A percentile compares a stretch with the other conserved stretches of the same genome.
These are phyloP conservation scores for Brassica juncea DNA, from an alignment of 345 rosid species.

Conservation along the genomic window DNA sequence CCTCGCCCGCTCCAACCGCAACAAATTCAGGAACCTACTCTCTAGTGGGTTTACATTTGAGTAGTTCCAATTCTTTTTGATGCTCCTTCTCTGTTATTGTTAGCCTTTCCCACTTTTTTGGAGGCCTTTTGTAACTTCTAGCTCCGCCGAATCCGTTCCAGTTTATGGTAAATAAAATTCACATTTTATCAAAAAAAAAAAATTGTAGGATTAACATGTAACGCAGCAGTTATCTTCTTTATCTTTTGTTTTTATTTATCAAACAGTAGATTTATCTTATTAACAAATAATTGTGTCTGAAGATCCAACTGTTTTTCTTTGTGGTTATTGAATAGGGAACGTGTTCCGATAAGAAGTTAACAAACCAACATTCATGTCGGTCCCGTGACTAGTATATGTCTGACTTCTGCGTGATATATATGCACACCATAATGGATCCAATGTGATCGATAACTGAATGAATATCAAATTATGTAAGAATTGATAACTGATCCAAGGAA, in stretches of 20 bases:
- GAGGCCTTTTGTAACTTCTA: no score
- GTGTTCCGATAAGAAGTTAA: slow-evolving; percentile 34
- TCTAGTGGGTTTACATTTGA: no score
- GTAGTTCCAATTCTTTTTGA: no score
- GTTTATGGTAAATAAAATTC: no score
- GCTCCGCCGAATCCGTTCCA: no score
- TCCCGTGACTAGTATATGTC: slow-evolving; percentile 32
- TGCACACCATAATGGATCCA: slow-evolving; percentile 12
- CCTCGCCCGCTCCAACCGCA: no score
- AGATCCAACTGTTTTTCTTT: slow-evolving; percentile 10
- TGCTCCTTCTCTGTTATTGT: no score
- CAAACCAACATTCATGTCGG: slow-evolving; percentile 36
- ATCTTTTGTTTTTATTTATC: not conserved
- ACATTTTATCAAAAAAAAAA: no score
- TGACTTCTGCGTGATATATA: slow-evolving; percentile 29
- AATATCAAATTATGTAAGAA: not conserved
- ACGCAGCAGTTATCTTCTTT: not conserved
- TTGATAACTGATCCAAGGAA: not conserved
- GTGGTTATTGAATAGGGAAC: slow-evolving; percentile 34
- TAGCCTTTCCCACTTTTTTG: no score
- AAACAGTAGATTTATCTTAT: not conserved
- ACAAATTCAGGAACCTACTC: no score
- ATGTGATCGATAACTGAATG: not conserved
- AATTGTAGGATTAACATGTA: not conserved
- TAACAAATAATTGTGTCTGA: slow-evolving; percentile 1